A percentile compares a stretch with the other conserved stretches of the same genome.
Conservation (phyloP, 2,329 filamentous ascomycete genomes). For the Epicoccum sorghinum region DNA sequence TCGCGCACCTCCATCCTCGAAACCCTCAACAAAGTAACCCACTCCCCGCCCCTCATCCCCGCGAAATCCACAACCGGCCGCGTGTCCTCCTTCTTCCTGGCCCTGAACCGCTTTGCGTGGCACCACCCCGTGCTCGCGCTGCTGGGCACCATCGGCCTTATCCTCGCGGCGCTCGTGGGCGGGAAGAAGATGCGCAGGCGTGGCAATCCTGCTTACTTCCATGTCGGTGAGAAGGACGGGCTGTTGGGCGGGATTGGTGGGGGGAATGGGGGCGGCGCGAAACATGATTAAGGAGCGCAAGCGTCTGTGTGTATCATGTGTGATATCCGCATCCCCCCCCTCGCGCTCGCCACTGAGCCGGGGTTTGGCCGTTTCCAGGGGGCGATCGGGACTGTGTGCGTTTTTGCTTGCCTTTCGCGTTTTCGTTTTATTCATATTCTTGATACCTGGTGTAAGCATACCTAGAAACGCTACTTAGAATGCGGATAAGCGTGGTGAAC, state of each 20-base stretch:
- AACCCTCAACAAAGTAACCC: slow-evolving; percentile 75
- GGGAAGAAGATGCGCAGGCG: slow-evolving; percentile 43
- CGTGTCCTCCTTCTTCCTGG: slow-evolving; percentile 71
- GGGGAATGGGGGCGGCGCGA: slow-evolving; percentile 35
- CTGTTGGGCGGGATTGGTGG: slow-evolving; percentile 60
- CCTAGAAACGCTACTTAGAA: too few relatives aligned
- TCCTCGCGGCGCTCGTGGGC: slow-evolving; percentile 54
- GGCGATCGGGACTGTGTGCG: too few relatives aligned
- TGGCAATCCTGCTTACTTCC: slow-evolving; percentile 65
- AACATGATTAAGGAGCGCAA: slow-evolving; percentile 34
- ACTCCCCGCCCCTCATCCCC: slow-evolving; percentile 72
- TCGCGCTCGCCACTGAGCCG: too few relatives aligned
- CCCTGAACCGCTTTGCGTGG: slow-evolving; percentile 48
- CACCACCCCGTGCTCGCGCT: slow-evolving; percentile 55
- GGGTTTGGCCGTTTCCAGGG: too few relatives aligned
- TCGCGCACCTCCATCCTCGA: slow-evolving; percentile 91
- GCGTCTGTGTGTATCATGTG: too few relatives aligned
- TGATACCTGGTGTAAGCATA: too few relatives aligned
- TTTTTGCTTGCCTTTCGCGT: too few relatives aligned
- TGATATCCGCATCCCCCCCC: too few relatives aligned
- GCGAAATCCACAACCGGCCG: slow-evolving; percentile 78
- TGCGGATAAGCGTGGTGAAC: too few relatives aligned
- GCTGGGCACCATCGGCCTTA: slow-evolving; percentile 63
- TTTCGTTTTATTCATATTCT: too few relatives aligned
- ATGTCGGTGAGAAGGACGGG: slow-evolving; percentile 71